Conservation (phyloP, 106 monocot species). For the Dendrobium catenatum region DNA sequence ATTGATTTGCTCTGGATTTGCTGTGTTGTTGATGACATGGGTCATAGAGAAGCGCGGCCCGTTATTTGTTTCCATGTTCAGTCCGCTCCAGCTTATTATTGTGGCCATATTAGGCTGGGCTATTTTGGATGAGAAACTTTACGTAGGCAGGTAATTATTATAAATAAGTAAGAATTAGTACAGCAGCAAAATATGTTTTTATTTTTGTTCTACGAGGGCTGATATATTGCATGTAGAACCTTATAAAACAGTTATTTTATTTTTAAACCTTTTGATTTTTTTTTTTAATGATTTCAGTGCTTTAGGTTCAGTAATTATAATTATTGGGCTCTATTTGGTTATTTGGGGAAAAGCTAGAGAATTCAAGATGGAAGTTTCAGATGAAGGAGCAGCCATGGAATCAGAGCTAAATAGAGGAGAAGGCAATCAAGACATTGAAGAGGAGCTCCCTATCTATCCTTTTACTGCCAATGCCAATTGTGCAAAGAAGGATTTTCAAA, state of each 20-base stretch:
- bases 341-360: not conserved
- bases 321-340: not conserved
- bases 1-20: constrained; percentile 49
- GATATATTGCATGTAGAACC: too few species aligned
- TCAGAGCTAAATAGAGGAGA: not conserved
- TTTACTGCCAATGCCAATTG: not conserved
- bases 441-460: not conserved
- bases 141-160: constrained; percentile 44
- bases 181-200: too few species aligned
- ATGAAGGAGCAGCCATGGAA: too few species aligned
- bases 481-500: not conserved
- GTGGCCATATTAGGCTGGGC: constrained; percentile 79
- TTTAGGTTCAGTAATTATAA: not conserved
- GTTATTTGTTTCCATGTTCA: constrained; percentile 77
- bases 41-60: constrained; percentile 66
- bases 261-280: not conserved
- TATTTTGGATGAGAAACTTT: constrained; percentile 66
- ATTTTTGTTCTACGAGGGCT: too few species aligned
- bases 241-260: not conserved
- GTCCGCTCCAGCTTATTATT: constrained; percentile 57
- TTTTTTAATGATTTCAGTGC: not conserved
- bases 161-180: not conserved
- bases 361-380: not conserved
- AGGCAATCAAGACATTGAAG: not conserved
- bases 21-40: constrained; percentile 59